These are phyloP conservation scores for Arthrobotrys sinensis DNA, from an alignment of 2,329 filamentous ascomycete genomes.

Conservation along the genomic window DNA sequence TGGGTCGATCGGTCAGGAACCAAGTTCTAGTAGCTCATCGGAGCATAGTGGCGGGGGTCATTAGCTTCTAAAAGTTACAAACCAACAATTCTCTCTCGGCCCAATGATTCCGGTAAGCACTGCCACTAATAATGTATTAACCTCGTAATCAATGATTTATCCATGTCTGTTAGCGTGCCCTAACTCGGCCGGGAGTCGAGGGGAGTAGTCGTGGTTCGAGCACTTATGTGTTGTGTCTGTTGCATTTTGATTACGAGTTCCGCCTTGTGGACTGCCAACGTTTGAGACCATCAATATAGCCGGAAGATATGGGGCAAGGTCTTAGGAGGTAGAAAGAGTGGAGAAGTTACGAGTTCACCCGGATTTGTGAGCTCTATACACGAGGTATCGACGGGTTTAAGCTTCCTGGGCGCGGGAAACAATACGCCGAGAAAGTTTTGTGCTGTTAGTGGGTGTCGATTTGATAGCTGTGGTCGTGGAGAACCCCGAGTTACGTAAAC, in stretches of 20 bases:
- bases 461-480: neutral
- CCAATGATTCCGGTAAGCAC: constrained; percentile 1
- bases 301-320: neutral
- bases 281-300: constrained; percentile 24
- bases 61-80: neutral
- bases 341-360: neutral
- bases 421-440: neutral
- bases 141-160: constrained; percentile 22
- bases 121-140: neutral
- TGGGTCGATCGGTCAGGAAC: neutral
- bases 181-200: neutral
- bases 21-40: neutral
- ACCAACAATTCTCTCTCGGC: neutral
- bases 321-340: neutral
- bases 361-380: neutral
- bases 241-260: neutral
- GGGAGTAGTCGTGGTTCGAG: too few relatives aligned
- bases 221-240: constrained; percentile 6
- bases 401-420: constrained; percentile 3
- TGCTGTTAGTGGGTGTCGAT: too few relatives aligned
- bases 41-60: neutral
- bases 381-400: neutral
- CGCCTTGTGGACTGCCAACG: constrained; percentile 21
- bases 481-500: neutral
- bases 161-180: neutral